Evolutionary conservation across 177 flowering plant genomes (phyloP).

Genomic region (Vitis hybrid): DNA sequence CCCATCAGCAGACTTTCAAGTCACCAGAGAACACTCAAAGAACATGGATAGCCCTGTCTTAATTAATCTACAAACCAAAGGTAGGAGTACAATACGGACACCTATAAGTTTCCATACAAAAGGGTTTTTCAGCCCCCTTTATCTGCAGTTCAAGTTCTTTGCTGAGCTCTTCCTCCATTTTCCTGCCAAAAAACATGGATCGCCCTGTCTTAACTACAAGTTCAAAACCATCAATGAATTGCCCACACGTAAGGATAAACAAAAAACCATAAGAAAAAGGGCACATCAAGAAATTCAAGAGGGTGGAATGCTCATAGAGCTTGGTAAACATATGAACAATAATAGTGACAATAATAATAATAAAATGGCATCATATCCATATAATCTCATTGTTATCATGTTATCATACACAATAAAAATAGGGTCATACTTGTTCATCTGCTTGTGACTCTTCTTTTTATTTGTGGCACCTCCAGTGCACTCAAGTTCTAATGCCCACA

Average conservation of each 20-base stretch:
- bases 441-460: conserved; percentile 79
- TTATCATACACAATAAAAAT: not conserved
- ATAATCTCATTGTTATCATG: no score
- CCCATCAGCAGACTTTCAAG: no score
- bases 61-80: conserved; percentile 24
- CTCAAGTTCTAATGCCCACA: conserved; percentile 86
- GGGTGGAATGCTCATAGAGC: no score
- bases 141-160: conserved; percentile 91
- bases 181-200: conserved; percentile 43
- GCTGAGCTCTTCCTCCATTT: conserved; percentile 71
- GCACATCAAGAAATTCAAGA: no score
- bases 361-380: no score
- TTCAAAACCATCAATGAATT: not conserved
- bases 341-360: no score
- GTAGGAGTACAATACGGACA: conserved; percentile 70
- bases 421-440: conserved; percentile 64
- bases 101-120: conserved; percentile 75
- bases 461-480: conserved; percentile 71
- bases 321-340: no score
- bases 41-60: no score
- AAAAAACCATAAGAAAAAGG: not conserved
- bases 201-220: not conserved
- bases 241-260: not conserved
- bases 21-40: no score
- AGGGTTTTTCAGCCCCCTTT: conserved; percentile 86